A percentile compares a stretch with the other conserved stretches of the same genome.
These are phyloP conservation scores for Tympanopsis confertula DNA, from an alignment of 2,329 filamentous ascomycete genomes.

Conservation along the genomic window DNA sequence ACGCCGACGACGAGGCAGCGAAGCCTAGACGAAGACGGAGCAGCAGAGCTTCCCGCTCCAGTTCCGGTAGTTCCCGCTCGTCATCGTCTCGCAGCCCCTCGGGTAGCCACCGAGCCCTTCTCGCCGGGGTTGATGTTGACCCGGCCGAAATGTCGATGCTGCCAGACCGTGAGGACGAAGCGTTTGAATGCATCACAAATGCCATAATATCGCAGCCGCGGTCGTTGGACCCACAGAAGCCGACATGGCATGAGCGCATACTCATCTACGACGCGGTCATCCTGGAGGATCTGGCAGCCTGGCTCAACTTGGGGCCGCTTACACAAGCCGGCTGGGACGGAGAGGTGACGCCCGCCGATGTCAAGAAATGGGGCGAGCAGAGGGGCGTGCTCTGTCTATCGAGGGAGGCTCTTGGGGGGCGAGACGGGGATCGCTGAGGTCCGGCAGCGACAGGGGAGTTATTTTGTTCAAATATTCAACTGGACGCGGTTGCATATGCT, in stretches of 20 bases:
- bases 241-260: conserved; percentile 85
- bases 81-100: too few relatives aligned
- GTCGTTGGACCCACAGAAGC: conserved; percentile 33
- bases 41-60: too few relatives aligned
- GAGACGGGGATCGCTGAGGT: too few relatives aligned
- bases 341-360: conserved; percentile 50
- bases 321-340: conserved; percentile 50
- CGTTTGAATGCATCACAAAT: conserved; percentile 38
- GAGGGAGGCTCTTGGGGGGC: conserved; percentile 30
- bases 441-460: too few relatives aligned
- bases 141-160: too few relatives aligned
- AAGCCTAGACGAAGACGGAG: too few relatives aligned
- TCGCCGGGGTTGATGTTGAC: too few relatives aligned
- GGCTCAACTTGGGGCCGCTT: conserved; percentile 67
- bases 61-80: too few relatives aligned
- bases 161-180: conserved; percentile 17
- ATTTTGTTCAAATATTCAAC: too few relatives aligned
- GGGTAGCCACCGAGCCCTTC: too few relatives aligned
- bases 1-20: too few relatives aligned
- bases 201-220: conserved; percentile 39
- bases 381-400: conserved; percentile 76
- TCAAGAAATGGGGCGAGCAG: conserved; percentile 83
- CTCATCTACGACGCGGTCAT: conserved; percentile 85
- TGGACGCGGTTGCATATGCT: too few relatives aligned
- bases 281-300: conserved; percentile 71